phyloP scores from a whole-genome alignment of 2,329 filamentous ascomycete species.

The Lasiodiplodia gonubiensis region DNA sequence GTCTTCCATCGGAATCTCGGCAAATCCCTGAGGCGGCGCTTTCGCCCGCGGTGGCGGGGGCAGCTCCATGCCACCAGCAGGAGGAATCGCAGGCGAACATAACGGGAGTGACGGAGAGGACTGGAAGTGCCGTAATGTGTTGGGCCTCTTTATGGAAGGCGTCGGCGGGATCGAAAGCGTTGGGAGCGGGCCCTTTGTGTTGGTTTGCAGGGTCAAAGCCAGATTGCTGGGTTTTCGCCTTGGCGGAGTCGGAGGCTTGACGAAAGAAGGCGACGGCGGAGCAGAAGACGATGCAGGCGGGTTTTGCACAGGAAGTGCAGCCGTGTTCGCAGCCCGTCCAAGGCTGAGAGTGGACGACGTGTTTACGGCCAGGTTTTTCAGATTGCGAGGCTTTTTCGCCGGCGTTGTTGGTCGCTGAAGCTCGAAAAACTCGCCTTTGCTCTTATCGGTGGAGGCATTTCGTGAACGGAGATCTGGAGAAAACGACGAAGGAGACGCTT shows the following conservation, averaged over 20 bases:
- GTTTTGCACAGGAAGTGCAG: conserved; percentile 61
- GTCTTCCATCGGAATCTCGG: conserved; percentile 71
- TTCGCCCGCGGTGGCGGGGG: conserved; percentile 47
- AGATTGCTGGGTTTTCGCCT: conserved; percentile 76
- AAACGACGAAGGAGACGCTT: conserved; percentile 73
- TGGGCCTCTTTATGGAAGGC: conserved; percentile 58
- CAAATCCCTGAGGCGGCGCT: conserved; percentile 45
- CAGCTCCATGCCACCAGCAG: conserved; percentile 58
- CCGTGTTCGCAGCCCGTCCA: conserved; percentile 52
- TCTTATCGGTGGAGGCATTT: conserved; percentile 38
- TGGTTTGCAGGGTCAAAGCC: conserved; percentile 74
- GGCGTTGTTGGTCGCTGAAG: conserved; percentile 56
- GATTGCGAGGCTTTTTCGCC: conserved; percentile 76
- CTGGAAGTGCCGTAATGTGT: conserved; percentile 63
- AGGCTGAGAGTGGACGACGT: conserved; percentile 57
- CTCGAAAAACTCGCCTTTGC: conserved; percentile 55
- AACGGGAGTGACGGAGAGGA: conserved; percentile 66
- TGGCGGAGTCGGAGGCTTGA: conserved; percentile 75
- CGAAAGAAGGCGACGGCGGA: conserved; percentile 76
- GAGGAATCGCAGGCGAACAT: conserved; percentile 57
- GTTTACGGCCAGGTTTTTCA: conserved; percentile 83
- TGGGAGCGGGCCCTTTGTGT: conserved; percentile 63
- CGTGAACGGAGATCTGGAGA: conserved; percentile 59
- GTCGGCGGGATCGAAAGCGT: conserved; percentile 65
- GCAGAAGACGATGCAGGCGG: conserved; percentile 57